phyloP scores from a whole-genome alignment of 225 moss, liverwort and hornwort species.

The Physcomitrellopsis africana region DNA sequence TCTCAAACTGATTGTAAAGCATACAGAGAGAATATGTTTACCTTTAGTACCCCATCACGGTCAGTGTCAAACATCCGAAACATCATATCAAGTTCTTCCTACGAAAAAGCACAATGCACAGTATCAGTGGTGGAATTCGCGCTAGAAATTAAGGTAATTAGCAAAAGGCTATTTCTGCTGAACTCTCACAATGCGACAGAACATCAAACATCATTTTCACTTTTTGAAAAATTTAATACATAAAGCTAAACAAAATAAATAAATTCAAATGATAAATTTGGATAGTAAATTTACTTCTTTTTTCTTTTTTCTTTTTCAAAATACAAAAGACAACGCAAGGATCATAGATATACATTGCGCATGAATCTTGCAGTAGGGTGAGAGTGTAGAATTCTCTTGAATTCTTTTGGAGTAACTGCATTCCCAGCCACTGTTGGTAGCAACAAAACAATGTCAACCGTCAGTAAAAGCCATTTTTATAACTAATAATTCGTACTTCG shows the following conservation, averaged over 20 bases:
- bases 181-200: background rate
- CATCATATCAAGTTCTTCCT: constrained; percentile 85
- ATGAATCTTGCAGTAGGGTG: constrained; percentile 78
- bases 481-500: background rate
- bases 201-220: background rate
- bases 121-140: constrained; percentile 18
- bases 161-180: constrained; percentile 1
- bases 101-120: constrained; percentile 11
- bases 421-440: constrained; percentile 49
- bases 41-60: constrained; percentile 62
- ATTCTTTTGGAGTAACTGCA: constrained; percentile 63
- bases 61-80: constrained; percentile 80
- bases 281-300: no score
- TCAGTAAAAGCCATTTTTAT: constrained; percentile 9
- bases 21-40: constrained; percentile 14
- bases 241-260: no score
- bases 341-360: constrained; percentile 51
- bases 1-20: background rate
- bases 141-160: background rate
- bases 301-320: no score
- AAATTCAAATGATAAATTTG: no score
- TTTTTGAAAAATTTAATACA: no score
- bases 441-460: constrained; percentile 12
- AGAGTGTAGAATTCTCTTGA: constrained; percentile 59
- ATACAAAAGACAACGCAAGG: constrained; percentile 6